Evolutionary conservation across 1,284 basidiomycete species (phyloP).

Genomic region (Pascua guehoae): DNA sequence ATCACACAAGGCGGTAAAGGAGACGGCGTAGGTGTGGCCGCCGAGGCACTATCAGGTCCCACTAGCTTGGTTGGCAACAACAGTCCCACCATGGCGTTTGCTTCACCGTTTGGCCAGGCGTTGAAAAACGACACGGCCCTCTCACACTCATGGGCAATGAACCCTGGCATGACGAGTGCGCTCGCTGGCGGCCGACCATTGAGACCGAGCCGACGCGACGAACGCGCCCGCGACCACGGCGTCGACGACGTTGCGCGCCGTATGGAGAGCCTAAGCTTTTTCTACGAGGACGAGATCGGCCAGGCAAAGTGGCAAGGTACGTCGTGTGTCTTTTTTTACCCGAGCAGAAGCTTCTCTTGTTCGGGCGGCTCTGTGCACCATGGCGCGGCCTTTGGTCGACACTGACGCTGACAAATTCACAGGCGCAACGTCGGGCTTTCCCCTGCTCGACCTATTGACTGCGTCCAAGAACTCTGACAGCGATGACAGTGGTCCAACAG

Average conservation of each 20-base stretch:
- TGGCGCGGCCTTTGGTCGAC: too few relatives aligned
- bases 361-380: too few relatives aligned
- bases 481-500: neutral
- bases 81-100: neutral
- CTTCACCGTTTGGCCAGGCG: constrained; percentile 6
- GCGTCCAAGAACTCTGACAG: constrained; percentile 54
- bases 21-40: constrained; percentile 35
- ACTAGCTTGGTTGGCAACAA: constrained; percentile 3
- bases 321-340: constrained; percentile 10
- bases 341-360: neutral
- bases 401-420: neutral
- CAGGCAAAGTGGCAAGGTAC: constrained; percentile 51
- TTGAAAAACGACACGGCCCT: constrained; percentile 11
- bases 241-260: constrained; percentile 38
- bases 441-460: constrained; percentile 69
- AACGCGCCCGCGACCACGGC: constrained; percentile 20
- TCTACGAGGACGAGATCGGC: constrained; percentile 52
- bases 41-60: constrained; percentile 32
- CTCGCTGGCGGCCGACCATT: constrained; percentile 14
- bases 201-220: constrained; percentile 5
- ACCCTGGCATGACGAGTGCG: constrained; percentile 2
- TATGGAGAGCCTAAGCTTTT: constrained; percentile 48
- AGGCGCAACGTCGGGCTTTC: constrained; percentile 83
- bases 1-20: constrained; percentile 37
- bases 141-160: constrained; percentile 1